Base-by-base conservation (phyloP, 495 filamentous ascomycete species). In the Parmelia sp. region DNA sequence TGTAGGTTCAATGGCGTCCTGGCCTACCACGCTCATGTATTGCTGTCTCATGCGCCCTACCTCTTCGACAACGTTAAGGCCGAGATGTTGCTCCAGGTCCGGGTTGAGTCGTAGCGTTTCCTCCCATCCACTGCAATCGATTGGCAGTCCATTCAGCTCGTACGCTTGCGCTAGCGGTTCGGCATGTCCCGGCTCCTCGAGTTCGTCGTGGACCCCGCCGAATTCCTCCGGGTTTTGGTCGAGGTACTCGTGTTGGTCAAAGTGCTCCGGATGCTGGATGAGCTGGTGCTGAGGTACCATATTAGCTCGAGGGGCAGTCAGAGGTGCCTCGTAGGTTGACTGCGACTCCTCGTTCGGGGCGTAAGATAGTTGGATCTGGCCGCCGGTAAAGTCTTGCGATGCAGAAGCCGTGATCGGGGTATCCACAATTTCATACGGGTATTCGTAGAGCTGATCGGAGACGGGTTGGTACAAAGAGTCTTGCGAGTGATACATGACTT, bases 351-450 rank as follows among this genome's bases (percentile, higher is more conserved):
- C 39, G 4, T 35, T 42, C 23, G 11, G 36, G 21, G 33, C 36
- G n/a, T 59, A 64, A 3, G 62, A 25, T 55, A 67, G 21, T 17
- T 63, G 61, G 35, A 67, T 58, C 25, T 67, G 42, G 12, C 60
- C 65, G 21, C 65, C 65, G 35, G 53, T 60, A 25, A 67, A 63
- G 37, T 67, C 61, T 7, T 63, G 65, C 12, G n/a, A 56, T 23
- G 49, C 27, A 5, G 25, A 40, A 11, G 37, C 58, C 15, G 44
- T 21, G 15, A 9, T 15, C 2, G 39, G 37, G 58, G 40, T 31
- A 31, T 57, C 23, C n/a, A 25, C 29, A 4, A 44, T 31, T 10
- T 57, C 55, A n/a, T 17, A 47, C 17, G 55, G 60, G n/a, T 62
- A 59, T 21, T 55, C 65, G 27, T 57, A 59, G 36, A 63, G 23